phyloP scores from a whole-genome alignment of 1,284 basidiomycete species.

The Xanthoconium separans region DNA sequence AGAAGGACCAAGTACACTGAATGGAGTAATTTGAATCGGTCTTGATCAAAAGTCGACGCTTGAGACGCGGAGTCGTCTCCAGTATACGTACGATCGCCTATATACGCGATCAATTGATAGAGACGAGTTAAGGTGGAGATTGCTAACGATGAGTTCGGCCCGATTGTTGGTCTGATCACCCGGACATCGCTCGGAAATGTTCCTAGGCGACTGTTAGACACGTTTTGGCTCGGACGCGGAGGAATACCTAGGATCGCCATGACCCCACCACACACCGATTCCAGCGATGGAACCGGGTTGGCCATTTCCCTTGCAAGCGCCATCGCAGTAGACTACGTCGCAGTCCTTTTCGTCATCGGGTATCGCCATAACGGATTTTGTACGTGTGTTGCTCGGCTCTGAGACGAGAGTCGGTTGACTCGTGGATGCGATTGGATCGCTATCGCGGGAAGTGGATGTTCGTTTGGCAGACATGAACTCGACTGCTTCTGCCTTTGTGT shows the following conservation, averaged over 20 bases:
- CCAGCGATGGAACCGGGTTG: constrained; percentile 58
- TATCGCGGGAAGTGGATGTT: neutral
- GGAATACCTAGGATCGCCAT: constrained; percentile 54
- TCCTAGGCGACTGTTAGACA: constrained; percentile 42
- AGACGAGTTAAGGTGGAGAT: neutral
- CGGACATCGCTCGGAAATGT: constrained; percentile 75
- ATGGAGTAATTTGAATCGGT: constrained; percentile 80
- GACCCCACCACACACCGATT: constrained; percentile 77
- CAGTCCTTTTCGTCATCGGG: constrained; percentile 19
- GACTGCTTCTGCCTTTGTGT: constrained; percentile 50
- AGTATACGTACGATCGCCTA: constrained; percentile 77
- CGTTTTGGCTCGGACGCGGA: neutral
- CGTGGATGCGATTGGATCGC: neutral
- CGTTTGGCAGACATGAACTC: constrained; percentile 31
- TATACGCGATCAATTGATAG: constrained; percentile 6
- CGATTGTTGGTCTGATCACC: constrained; percentile 87
- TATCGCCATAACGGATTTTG: neutral
- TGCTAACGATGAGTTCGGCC: constrained; percentile 75
- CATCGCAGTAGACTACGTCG: constrained; percentile 73
- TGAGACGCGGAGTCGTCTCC: constrained; percentile 58
- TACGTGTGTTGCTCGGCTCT: neutral
- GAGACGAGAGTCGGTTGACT: neutral
- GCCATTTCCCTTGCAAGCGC: constrained; percentile 79
- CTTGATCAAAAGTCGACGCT: constrained; percentile 61
- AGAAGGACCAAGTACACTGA: constrained; percentile 45